Evolutionary conservation across 345 rosid species (phyloP), one percentile per base, ranked within the genome.

Genomic region (Populus tremula): DNA sequence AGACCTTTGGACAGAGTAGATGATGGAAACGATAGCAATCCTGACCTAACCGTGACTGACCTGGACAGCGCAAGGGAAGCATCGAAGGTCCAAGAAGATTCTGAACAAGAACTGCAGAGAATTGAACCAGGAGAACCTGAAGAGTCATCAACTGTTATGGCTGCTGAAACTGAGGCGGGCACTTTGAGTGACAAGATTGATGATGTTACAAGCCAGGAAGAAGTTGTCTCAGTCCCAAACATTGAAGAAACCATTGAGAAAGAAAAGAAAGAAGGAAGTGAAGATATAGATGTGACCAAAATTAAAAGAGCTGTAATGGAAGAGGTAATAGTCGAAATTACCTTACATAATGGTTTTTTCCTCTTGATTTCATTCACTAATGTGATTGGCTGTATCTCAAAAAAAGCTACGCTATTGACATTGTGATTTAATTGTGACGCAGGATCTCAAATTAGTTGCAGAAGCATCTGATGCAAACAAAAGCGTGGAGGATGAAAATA

Each of bases 261-360:
- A 45, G 73, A 73, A 71, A 23, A 38, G 63, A 35, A 56, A 47
- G 73, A 73, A 67, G 67, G 70, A 56, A 47, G n/a, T 35, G 77
- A 74, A 71, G 54, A 67, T 65, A 56, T 11, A 23, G 65, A 33
- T 70, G 79, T 61, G 43, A 53, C 33, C 31, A 12, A 75, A 38
- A 80, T 56, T 1, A 31, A 53, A 31, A 69, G 35, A 23, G 65
- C 68, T 59, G 43, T 45, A 33, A 38, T 25, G 5, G 61, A 39
- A 69, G 70, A 84, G 87, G 87, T 84, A 59, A 53, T 36, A 36
- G 67, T 31, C 4, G 14, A 49, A 49, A 36, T 49, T 8, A 23
- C 11, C 14, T 25, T 56, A 54, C 21, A 23, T 27, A 65, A 49
- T 20, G 33, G 63, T 1, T 33, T 17, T 49, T 31, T 75, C 13